phyloP scores from a whole-genome alignment of 2,329 filamentous ascomycete species.

The Cladosporium austrohemisphaericum region DNA sequence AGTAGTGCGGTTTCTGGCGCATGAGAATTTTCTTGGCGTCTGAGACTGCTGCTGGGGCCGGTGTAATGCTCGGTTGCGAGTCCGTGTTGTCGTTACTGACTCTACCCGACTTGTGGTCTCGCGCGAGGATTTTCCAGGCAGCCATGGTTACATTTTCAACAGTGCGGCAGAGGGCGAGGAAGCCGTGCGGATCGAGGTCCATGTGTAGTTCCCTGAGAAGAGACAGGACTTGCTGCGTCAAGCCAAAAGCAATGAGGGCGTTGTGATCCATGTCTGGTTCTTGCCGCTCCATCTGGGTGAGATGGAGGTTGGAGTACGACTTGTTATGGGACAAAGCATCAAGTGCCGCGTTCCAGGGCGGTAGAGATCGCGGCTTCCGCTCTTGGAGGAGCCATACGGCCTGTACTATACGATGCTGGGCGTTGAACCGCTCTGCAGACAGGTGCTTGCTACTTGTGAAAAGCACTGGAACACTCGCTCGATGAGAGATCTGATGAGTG shows the following conservation, averaged over 20 bases:
- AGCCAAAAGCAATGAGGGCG: constrained; percentile 22
- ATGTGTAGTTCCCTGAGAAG: constrained; percentile 22
- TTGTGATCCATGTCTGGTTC: not conserved
- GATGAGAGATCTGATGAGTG: too few species aligned
- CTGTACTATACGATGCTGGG: constrained; percentile 22
- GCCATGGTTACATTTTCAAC: constrained; percentile 31
- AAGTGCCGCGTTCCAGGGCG: constrained; percentile 27
- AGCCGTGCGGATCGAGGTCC: constrained; percentile 32
- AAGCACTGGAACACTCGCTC: too few species aligned
- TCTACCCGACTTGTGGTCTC: not conserved
- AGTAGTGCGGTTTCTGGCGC: not conserved
- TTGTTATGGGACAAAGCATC: constrained; percentile 21
- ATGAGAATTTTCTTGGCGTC: not conserved
- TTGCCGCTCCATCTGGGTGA: not conserved
- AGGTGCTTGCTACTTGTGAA: not conserved
- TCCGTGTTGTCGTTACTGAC: too few species aligned
- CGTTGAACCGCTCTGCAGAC: constrained; percentile 1
- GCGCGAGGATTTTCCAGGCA: constrained; percentile 19
- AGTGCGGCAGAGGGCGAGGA: constrained; percentile 32
- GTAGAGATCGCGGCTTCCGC: constrained; percentile 18
- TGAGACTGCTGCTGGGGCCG: not conserved
- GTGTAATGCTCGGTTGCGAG: too few species aligned
- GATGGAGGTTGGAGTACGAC: not conserved
- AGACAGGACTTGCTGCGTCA: constrained; percentile 19
- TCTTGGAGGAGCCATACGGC: constrained; percentile 28